These are phyloP conservation scores for Phalaenopsis hybrid DNA, from an alignment of 116 monocot genomes.

Conservation along the genomic window DNA sequence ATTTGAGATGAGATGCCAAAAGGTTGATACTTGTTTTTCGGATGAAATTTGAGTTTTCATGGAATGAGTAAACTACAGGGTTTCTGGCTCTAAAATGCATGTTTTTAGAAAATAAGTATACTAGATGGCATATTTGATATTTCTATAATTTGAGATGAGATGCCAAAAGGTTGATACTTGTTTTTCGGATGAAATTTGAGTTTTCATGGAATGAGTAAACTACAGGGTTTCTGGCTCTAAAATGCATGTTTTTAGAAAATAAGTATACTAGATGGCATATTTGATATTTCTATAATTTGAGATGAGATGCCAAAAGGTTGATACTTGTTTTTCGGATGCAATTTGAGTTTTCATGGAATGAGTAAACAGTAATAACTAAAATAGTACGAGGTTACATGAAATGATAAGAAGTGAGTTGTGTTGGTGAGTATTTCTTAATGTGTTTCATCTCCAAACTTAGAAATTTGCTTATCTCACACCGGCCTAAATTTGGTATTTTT, in stretches of 20 bases:
- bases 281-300: background rate
- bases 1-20: no score
- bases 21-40: no score
- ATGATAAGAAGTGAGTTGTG: background rate
- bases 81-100: background rate
- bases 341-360: background rate
- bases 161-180: background rate
- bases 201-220: background rate
- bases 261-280: background rate
- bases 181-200: background rate
- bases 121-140: background rate
- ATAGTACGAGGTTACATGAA: background rate
- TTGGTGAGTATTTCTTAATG: background rate
- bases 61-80: no score
- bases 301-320: constrained; percentile 1
- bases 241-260: background rate
- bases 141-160: background rate
- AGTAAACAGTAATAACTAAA: background rate
- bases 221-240: background rate
- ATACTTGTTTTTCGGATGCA: background rate
- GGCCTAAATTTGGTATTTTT: background rate
- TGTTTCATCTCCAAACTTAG: background rate
- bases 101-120: background rate
- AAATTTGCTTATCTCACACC: background rate
- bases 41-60: no score